These are phyloP conservation scores for Teunomyces gatunensis DNA, from an alignment of 805 yeast species.

Conservation along the genomic window DNA sequence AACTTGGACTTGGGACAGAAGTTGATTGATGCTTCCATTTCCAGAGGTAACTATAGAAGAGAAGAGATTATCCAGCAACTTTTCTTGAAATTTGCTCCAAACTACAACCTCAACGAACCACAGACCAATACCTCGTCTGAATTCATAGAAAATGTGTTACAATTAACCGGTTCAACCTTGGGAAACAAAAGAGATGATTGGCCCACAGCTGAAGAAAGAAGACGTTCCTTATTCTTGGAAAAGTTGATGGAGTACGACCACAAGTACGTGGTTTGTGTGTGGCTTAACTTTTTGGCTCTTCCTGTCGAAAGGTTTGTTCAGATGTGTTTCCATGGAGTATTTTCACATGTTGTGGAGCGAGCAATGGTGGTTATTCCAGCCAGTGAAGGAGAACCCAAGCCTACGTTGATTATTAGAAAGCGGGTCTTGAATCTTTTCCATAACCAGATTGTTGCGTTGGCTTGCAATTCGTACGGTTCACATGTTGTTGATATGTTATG, in stretches of 20 bases:
- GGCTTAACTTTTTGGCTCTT: constrained; percentile 59
- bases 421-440: constrained; percentile 64
- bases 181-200: constrained; percentile 84
- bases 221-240: constrained; percentile 72
- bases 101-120: constrained; percentile 25
- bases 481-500: constrained; percentile 85
- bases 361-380: constrained; percentile 45
- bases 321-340: constrained; percentile 87
- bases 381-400: constrained; percentile 42
- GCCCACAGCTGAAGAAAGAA: constrained; percentile 89
- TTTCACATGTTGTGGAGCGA: constrained; percentile 82
- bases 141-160: constrained; percentile 66
- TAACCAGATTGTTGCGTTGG: constrained; percentile 53
- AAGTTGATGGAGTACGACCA: constrained; percentile 68
- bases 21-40: constrained; percentile 63
- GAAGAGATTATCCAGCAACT: constrained; percentile 54
- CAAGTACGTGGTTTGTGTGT: constrained; percentile 52
- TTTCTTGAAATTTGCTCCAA: constrained; percentile 41
- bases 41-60: constrained; percentile 55
- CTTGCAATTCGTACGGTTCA: constrained; percentile 88
- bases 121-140: constrained; percentile 32
- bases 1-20: constrained; percentile 69
- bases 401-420: constrained; percentile 56
- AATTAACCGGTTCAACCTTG: constrained; percentile 65
- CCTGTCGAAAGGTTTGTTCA: constrained; percentile 61